Evolutionary conservation across 1,284 basidiomycete genomes (phyloP), one percentile per base, ranked within the genome.

Genomic region (Trichosporon ovoides): DNA sequence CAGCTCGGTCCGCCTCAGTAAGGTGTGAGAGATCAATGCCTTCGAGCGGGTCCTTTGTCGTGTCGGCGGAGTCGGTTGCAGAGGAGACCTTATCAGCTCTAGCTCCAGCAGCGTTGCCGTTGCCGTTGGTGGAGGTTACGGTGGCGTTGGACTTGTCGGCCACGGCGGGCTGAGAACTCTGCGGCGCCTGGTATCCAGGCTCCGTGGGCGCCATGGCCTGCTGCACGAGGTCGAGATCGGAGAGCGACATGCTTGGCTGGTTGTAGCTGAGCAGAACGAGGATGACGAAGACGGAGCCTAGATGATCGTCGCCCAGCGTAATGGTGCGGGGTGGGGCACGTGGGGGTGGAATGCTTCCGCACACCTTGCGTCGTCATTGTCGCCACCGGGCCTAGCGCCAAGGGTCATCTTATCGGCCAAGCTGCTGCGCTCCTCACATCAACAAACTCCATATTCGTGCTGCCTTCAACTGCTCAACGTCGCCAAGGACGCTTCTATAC

Each of bases 221-320:
- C 38, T 69, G 67, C 12, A 77, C 71, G 49, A 76, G 69, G 13
- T 77, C 73, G 33, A 76, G 70, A 53, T 77, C 75, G 16, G 75
- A 75, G 19, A 74, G 59, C n/a, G 64, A 63, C 70, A 72, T 71
- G 14, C 28, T 54, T 38, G n/a, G n/a, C 20, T 31, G 14, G 13
- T 7, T 11, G 38, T 38, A 16, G 12, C 10, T 20, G 38, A 20
- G 10, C n/a, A n/a, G n/a, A n/a, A n/a, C n/a, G n/a, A n/a, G n/a
- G n/a, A n/a, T n/a, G n/a, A n/a, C n/a, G n/a, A n/a, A n/a, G n/a
- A n/a, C n/a, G n/a, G n/a, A n/a, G n/a, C n/a, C n/a, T n/a, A n/a
- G n/a, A n/a, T n/a, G n/a, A n/a, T n/a, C 18, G 13, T 10, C 7
- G n/a, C 10, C 13, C 9, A 20, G 7, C n/a, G n/a, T n/a, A n/a